Evolutionary conservation across 768 basidiomycete genomes (phyloP), one percentile per base, ranked within the genome.

Genomic region (Tulasnella sp.): DNA sequence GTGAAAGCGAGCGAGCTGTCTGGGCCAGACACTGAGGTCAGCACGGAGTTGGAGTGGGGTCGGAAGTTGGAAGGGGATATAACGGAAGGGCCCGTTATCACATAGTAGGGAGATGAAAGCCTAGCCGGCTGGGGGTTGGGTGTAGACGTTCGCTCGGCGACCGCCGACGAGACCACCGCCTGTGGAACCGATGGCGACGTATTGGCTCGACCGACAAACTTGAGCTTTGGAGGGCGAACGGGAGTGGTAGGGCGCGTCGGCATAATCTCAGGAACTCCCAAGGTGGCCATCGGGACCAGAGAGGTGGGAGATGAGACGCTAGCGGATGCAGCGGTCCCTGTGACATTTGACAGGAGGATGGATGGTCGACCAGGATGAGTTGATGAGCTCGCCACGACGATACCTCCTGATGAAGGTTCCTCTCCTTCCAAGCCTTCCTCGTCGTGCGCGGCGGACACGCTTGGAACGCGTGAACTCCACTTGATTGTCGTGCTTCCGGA

Each of bases 191-290:
- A 37, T 23, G 75, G 75, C 32, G 75, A 51, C 15, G 75, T 76
- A 61, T 76, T 76, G 6, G 75, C 75, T 20, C 75, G 48, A 40
- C 75, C 75, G 15, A 76, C 75, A 42, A 76, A 76, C 75, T 69
- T 76, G 32, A 76, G 61, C 32, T 57, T 51, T 1, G 75, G 75
- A 39, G 75, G 75, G 15, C 48, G 75, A 26, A 26, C 39, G 5
- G 75, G 37, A 2, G 75, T 55, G 48, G 48, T 40, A 37, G 51
- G 57, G 3, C 48, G 61, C 35, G 40, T 32, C 23, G 61, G 61
- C 39, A 39, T 26, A 18, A n/a, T 13, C 26, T 51, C 48, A 26
- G 40, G 55, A 18, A 37, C 46, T 13, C 74, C 74, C n/a, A 46
- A 57, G 23, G n/a, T 32, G 75, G 29, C 61, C 55, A 29, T 26